A percentile compares a stretch with the other conserved stretches of the same genome.
These are phyloP conservation scores for Scedosporium minutisporum DNA, from an alignment of 2,329 filamentous ascomycete species.

Conservation along the genomic window DNA sequence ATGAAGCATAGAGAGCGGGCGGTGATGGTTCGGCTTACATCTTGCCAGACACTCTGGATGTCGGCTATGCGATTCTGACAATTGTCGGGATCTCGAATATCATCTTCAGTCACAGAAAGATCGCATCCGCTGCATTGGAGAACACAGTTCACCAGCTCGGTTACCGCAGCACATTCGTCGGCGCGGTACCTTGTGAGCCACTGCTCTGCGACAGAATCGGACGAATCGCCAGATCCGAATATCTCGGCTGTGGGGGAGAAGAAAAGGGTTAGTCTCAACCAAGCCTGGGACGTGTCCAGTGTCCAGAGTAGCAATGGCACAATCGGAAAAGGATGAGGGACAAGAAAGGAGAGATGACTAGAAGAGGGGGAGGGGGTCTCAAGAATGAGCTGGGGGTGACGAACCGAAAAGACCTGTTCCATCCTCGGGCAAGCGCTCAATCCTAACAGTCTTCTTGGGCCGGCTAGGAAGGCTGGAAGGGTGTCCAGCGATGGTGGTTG, in stretches of 20 bases:
- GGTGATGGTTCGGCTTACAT: constrained; percentile 37
- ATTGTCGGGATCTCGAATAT: constrained; percentile 85
- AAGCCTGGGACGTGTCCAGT: background rate
- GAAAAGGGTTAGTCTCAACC: background rate
- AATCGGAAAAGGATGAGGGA: background rate
- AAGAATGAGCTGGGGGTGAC: constrained; percentile 12
- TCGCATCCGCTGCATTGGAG: constrained; percentile 70
- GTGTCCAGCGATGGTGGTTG: constrained; percentile 13
- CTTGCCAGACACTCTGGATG: constrained; percentile 79
- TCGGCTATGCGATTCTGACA: constrained; percentile 69
- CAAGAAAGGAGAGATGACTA: background rate
- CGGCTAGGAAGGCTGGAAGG: constrained; percentile 38
- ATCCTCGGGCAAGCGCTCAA: constrained; percentile 36
- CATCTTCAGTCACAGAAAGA: constrained; percentile 65
- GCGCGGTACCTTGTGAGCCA: constrained; percentile 51
- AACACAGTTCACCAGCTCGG: constrained; percentile 58
- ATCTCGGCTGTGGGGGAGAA: constrained; percentile 42
- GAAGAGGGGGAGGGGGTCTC: background rate
- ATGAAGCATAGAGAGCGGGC: background rate
- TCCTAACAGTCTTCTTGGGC: constrained; percentile 46
- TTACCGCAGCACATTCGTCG: constrained; percentile 44
- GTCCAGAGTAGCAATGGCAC: background rate
- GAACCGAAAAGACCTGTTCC: constrained; percentile 47
- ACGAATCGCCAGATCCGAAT: constrained; percentile 48
- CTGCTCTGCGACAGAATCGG: constrained; percentile 47